Evolutionary conservation across 352 stramenopile species (phyloP).

Genomic region (Phytophthora agathidicida): DNA sequence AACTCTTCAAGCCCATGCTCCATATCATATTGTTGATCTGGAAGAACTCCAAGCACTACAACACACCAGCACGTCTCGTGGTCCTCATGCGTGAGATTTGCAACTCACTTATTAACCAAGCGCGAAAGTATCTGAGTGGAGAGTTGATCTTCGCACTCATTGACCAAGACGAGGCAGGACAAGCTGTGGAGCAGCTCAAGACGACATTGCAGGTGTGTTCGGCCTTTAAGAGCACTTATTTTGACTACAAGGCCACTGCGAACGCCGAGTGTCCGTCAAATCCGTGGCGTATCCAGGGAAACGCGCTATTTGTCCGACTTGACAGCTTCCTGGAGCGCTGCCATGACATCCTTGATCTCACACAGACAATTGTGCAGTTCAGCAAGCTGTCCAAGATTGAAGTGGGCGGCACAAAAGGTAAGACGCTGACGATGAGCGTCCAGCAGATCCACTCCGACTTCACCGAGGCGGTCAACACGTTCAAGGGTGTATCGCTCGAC

Average conservation of each 20-base stretch:
- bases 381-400: constrained; percentile 98
- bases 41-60: constrained; percentile 99
- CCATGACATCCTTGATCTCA: constrained; percentile 98
- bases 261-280: constrained; percentile 98
- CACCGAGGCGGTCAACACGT: constrained; percentile 91
- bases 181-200: constrained; percentile 96
- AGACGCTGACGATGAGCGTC: constrained; percentile 92
- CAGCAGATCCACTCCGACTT: constrained; percentile 98
- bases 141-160: constrained; percentile 97
- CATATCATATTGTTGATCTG: constrained; percentile 99
- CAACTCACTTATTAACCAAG: constrained; percentile 96
- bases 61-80: constrained; percentile 95
- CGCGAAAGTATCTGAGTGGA: constrained; percentile 92
- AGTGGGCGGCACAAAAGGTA: constrained; percentile 97
- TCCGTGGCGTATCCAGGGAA: constrained; percentile 98
- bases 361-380: constrained; percentile 98
- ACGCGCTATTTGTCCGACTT: constrained; percentile 96
- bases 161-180: constrained; percentile 94
- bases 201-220: constrained; percentile 94
- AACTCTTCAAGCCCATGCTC: constrained; percentile 98
- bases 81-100: constrained; percentile 98
- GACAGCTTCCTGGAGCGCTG: constrained; percentile 98
- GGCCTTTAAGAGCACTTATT: constrained; percentile 98
- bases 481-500: constrained; percentile 97
- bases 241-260: constrained; percentile 97